A percentile compares a stretch with the other conserved stretches of the same genome.
Conservation (phyloP, 345 rosid species). For the Diplotaxis tenuifolia region DNA sequence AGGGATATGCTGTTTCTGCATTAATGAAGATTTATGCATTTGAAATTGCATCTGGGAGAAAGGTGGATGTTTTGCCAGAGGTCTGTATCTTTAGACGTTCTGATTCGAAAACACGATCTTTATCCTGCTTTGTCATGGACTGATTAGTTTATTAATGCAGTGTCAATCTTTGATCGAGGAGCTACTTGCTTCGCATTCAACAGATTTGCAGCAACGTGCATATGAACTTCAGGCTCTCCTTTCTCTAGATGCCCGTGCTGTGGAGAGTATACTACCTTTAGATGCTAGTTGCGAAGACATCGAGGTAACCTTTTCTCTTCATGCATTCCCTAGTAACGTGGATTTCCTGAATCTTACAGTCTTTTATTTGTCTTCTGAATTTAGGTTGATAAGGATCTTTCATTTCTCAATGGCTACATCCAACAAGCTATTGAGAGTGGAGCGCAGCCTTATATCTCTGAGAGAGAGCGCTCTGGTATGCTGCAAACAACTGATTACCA, state of each 20-base stretch:
- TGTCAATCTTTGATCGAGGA: conserved; percentile 91
- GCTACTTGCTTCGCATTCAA: conserved; percentile 86
- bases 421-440: conserved; percentile 75
- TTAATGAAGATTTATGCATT: conserved; percentile 87
- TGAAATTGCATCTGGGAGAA: conserved; percentile 85
- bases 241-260: conserved; percentile 64
- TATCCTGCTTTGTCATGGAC: conserved; percentile 15
- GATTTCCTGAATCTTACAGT: conserved; percentile 19
- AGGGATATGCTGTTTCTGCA: conserved; percentile 96
- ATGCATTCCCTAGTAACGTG: neutral
- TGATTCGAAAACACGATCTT: neutral
- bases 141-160: conserved; percentile 47
- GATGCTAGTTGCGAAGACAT: conserved; percentile 97
- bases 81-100: conserved; percentile 39
- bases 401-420: conserved; percentile 72
- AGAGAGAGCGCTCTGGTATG: conserved; percentile 67
- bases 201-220: conserved; percentile 98
- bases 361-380: conserved; percentile 26
- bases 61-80: conserved; percentile 91
- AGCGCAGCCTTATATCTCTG: conserved; percentile 79
- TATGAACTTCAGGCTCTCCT: conserved; percentile 85
- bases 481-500: conserved; percentile 48
- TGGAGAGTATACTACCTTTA: conserved; percentile 66
- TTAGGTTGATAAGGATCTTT: conserved; percentile 77
- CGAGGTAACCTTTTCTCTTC: conserved; percentile 51